Base-by-base conservation (phyloP, 805 yeast species). In the Lipomyces orientalis region DNA sequence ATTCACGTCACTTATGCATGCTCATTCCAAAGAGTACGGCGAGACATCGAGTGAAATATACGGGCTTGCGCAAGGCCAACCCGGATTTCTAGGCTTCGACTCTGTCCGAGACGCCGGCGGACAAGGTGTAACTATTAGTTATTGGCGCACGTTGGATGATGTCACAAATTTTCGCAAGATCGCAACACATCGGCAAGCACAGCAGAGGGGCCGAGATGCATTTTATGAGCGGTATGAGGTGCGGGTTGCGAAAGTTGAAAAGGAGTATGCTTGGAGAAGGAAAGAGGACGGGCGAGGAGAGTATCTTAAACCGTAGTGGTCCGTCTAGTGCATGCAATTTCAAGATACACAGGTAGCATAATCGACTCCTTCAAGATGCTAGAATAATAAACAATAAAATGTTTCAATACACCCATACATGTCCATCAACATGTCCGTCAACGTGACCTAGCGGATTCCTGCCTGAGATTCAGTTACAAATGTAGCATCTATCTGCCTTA, bases 401-500 rank as follows among this genome's bases (percentile, higher is more conserved):
- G 19, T 16, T 14, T 14, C 49, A 43, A 43, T 43, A 14, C 22
- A 14, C 49, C 29, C 19, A 6, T 43, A 16, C 22, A n/a, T 43
- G 22, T 43, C 49, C 49, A 4, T 43, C n/a, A 16, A 16, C 22
- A 39, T 39, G 4, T 9, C n/a, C n/a, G n/a, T n/a, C n/a, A n/a
- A n/a, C n/a, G n/a, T n/a, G n/a, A n/a, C n/a, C 8, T 6, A 43
- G 9, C 22, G 49, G 49, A 43, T 43, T 43, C 22, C 49, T 43
- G 68, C 64, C 52, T 65, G 68, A 33, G 68, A 65, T 39, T 65
- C 68, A 1, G 68, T 57, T 31, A 65, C 34, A 37, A 37, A 87
- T 81, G 97, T 89, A 10, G 99, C 98, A 80, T 95, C 99, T 64
- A 95, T 91, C 80, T 95, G 96, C 56, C 84, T 79, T 58, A 95